Evolutionary conservation across 768 basidiomycete genomes (phyloP), one percentile per base, ranked within the genome.

Genomic region (Serendipita sp.): DNA sequence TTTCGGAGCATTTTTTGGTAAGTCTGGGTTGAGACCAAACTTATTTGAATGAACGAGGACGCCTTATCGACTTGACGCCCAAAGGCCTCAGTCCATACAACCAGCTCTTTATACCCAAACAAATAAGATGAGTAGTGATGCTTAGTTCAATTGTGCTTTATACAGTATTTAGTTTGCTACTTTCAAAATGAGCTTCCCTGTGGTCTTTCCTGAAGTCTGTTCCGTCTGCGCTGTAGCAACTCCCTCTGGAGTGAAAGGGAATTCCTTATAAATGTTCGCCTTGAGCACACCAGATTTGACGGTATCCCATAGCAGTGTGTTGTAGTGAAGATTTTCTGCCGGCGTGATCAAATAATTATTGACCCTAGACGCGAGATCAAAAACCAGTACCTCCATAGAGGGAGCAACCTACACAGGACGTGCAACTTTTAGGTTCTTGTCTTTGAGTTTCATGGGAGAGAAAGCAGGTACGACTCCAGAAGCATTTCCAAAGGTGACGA

Each of bases 401-500:
- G 16, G 18, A 32, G 5, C 4, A 18, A 77, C 83, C 66, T 70
- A 91, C 89, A 79, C 82, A n/a, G 90, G 89, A 38, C 89, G 83
- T 52, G 83, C 68, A 8, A 91, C 75, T 68, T 85, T 89, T 68
- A 95, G 71, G 69, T 95, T 94, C 78, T 93, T 98, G 66, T 84
- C 80, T 0, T 78, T 75, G 10, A 98, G 82, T 69, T 82, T 86
- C 58, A 89, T 75, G 0, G 88, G 81, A 2, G 85, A 75, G 72
- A 96, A 85, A 0, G 89, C 86, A 36, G 83, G 81, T 2, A 90
- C 87, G 4, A 85, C 74, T 2, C 93, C 93, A 4, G 91, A 95
- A 0, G 95, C 91, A 69, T 97, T 98, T 0, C 96, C 96, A 63
- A 92, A 82, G 4, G 85, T 86, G 13, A 96, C 89, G 41, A 96